Evolutionary conservation across 2,329 filamentous ascomycete genomes (phyloP), one percentile per base, ranked within the genome.

Genomic region (Hypoxylon sp.): DNA sequence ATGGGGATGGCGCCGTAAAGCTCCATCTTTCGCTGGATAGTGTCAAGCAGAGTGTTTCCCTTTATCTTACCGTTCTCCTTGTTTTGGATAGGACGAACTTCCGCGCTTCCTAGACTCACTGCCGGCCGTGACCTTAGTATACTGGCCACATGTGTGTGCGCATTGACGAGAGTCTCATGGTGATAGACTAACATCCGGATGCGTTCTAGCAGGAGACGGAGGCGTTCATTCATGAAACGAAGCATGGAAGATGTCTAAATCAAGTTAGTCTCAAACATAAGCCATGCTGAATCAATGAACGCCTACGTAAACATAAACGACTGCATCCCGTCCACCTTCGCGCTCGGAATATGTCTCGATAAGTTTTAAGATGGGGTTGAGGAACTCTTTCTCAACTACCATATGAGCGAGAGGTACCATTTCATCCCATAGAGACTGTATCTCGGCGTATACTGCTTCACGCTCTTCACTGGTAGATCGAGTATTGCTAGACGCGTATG

Each of bases 331-430:
- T 5, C 35, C 39, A 35, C 37, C 51, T 10, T 60, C 51, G 17
- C 60, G 55, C 3, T 66, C 60, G 24, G 31, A 63, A 13, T 33
- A 64, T 19, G 58, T 39, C 17, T 66, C 51, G 17, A 69, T 51
- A 26, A 70, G 61, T 14, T 66, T 57, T 29, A 69, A 33, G 46
- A 78, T 71, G 2, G 76, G 77, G 13, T 71, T 71, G 10, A 78
- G 71, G 39, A 74, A 77, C 26, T 78, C 73, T 22, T 74, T 75
- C 39, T 78, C 76, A 6, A 77, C 77, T 3, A 75, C 76, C 78
- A 79, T 79, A 60, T 79, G 76, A 1, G 78, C 76, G 6, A 79
- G 77, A 5, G 78, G 78, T 22, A 78, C 74, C 37, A 78, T 75
- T 65, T 79, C 78, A 39, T 79, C 78, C 78, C 76, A 78, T 1